A percentile compares a stretch with the other conserved stretches of the same genome.
These are phyloP conservation scores for Thermothielavioides terrestris DNA, from an alignment of 495 filamentous ascomycete species.

Conservation along the genomic window DNA sequence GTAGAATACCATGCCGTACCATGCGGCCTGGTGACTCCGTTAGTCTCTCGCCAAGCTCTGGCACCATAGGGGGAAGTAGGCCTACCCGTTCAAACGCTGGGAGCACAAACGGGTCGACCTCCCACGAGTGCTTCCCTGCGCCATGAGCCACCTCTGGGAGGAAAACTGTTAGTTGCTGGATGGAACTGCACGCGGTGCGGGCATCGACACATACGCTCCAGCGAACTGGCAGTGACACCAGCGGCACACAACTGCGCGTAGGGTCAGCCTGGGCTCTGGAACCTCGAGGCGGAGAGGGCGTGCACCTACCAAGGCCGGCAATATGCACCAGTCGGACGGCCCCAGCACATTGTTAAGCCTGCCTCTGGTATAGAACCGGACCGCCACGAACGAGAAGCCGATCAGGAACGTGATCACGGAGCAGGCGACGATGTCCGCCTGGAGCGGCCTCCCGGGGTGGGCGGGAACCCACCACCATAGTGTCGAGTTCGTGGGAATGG, in stretches of 20 bases:
- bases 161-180: neutral
- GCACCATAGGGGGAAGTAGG: neutral
- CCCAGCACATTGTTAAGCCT: constrained; percentile 18
- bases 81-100: constrained; percentile 17
- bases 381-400: constrained; percentile 15
- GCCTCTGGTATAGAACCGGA: constrained; percentile 27
- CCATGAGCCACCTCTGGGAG: constrained; percentile 19
- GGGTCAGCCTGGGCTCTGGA: neutral
- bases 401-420: constrained; percentile 21
- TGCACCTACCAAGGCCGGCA: constrained; percentile 21
- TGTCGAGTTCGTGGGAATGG: constrained; percentile 4
- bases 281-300: neutral
- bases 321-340: constrained; percentile 21
- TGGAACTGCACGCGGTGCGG: neutral
- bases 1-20: constrained; percentile 26
- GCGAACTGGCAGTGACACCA: constrained; percentile 18
- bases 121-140: constrained; percentile 20
- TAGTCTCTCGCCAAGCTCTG: neutral
- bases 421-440: constrained; percentile 23
- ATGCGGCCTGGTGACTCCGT: constrained; percentile 9
- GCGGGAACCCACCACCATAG: constrained; percentile 12
- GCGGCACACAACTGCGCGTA: constrained; percentile 16
- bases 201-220: constrained; percentile 16
- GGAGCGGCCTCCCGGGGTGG: constrained; percentile 15
- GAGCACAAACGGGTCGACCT: constrained; percentile 9